These are phyloP conservation scores for Plasmodium gonderi DNA, from an alignment of 169 alveolate genomes.

Conservation along the genomic window DNA sequence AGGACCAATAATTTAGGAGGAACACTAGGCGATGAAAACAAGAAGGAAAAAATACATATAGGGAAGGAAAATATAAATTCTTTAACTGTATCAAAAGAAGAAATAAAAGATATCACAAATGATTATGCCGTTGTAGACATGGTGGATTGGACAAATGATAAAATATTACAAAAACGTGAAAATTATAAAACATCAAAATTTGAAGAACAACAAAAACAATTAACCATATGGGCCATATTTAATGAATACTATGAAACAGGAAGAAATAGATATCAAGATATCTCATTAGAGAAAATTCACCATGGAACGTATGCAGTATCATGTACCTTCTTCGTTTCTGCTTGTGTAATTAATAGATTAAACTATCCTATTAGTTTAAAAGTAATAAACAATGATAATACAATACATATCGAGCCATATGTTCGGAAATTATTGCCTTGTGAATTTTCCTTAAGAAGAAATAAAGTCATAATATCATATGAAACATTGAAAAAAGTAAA, in stretches of 20 bases:
- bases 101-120: not conserved
- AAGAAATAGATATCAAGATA: constrained; percentile 66
- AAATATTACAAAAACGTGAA: not conserved
- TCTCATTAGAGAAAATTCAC: constrained; percentile 56
- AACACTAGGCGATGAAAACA: not conserved
- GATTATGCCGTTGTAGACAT: not conserved
- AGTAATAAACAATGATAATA: constrained; percentile 51
- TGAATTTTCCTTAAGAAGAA: constrained; percentile 42
- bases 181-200: constrained; percentile 31
- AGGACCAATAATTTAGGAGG: not conserved
- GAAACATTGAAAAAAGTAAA: constrained; percentile 62
- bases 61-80: not conserved
- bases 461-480: constrained; percentile 35
- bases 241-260: constrained; percentile 72
- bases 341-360: constrained; percentile 59
- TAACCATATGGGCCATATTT: constrained; percentile 72
- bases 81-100: not conserved
- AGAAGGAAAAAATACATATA: not conserved
- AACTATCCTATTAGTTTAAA: constrained; percentile 63
- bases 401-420: constrained; percentile 48
- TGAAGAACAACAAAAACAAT: constrained; percentile 47
- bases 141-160: not conserved
- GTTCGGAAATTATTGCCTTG: constrained; percentile 55
- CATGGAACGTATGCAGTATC: constrained; percentile 64
- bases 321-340: constrained; percentile 67